These are phyloP conservation scores for Trypanosoma platydactyli DNA, from an alignment of 208 protist species.

Conservation along the genomic window DNA sequence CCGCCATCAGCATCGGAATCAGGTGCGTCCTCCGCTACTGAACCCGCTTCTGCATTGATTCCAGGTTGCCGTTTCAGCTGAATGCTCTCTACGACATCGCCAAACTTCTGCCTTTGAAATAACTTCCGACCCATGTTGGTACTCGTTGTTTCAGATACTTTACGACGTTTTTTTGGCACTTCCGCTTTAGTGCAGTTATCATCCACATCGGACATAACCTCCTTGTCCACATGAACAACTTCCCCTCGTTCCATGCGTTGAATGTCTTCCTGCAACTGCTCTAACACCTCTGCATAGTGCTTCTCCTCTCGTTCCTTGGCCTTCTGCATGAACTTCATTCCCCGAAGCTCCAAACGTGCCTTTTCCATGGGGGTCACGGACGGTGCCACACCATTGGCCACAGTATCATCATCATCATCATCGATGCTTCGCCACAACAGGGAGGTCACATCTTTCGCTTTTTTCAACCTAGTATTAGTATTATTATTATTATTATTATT, in stretches of 20 bases:
- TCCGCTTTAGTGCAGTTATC: conserved; percentile 9
- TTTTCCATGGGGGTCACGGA: conserved; percentile 51
- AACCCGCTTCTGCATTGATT: conserved; percentile 29
- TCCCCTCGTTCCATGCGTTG: conserved; percentile 36
- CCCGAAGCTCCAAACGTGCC: conserved; percentile 62
- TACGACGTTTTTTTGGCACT: not conserved
- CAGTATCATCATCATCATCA: conserved; percentile 29
- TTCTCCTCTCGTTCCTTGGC: conserved; percentile 67
- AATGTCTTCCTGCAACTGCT: conserved; percentile 56
- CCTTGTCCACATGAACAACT: conserved; percentile 16
- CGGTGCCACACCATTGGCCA: conserved; percentile 11
- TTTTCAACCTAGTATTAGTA: too few species aligned
- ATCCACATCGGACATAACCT: conserved; percentile 5
- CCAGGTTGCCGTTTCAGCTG: conserved; percentile 45
- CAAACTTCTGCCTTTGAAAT: conserved; percentile 3
- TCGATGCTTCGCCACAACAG: conserved; percentile 53
- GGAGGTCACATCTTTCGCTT: conserved; percentile 38
- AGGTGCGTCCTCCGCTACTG: conserved; percentile 4
- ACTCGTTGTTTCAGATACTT: not conserved
- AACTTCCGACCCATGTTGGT: conserved; percentile 5
- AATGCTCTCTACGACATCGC: conserved; percentile 48
- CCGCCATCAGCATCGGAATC: not conserved
- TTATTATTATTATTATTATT: conserved; percentile 5
- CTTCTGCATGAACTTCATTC: conserved; percentile 89
- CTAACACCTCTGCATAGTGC: conserved; percentile 55